A percentile compares a stretch with the other conserved stretches of the same genome.
Conservation (phyloP, 2,329 filamentous ascomycete genomes). For the Alternaria sp. region DNA sequence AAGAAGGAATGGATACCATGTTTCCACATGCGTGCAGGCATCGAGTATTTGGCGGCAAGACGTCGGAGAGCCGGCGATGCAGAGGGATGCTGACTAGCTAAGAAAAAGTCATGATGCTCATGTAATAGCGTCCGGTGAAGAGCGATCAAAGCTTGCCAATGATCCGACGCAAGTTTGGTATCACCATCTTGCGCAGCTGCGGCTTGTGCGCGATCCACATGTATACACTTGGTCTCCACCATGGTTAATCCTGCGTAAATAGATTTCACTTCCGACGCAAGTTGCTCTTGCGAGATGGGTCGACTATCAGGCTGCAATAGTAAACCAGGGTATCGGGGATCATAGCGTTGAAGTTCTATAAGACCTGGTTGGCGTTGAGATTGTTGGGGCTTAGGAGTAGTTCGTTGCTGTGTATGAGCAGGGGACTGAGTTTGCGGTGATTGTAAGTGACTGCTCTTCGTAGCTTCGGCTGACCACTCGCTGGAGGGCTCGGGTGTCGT, state of each 20-base stretch:
- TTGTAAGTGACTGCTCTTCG: constrained; percentile 25
- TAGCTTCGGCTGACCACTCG: constrained; percentile 31
- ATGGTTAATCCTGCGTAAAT: constrained; percentile 85
- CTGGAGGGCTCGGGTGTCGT: constrained; percentile 32
- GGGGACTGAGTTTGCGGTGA: constrained; percentile 17
- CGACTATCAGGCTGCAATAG: constrained; percentile 67
- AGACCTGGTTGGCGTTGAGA: constrained; percentile 39
- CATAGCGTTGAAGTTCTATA: constrained; percentile 39
- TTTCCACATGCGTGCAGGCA: constrained; percentile 94
- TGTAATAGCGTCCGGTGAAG: constrained; percentile 81
- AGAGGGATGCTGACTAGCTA: constrained; percentile 82
- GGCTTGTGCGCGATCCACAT: constrained; percentile 72
- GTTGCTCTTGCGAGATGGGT: constrained; percentile 76
- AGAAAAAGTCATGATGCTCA: constrained; percentile 70
- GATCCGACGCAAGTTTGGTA: constrained; percentile 62
- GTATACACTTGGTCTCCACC: constrained; percentile 87
- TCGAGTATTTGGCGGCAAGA: constrained; percentile 80
- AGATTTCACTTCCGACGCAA: constrained; percentile 80
- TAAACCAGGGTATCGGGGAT: constrained; percentile 49
- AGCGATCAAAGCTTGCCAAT: constrained; percentile 85
- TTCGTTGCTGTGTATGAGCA: constrained; percentile 18
- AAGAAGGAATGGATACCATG: constrained; percentile 89
- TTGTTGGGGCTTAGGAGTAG: constrained; percentile 14
- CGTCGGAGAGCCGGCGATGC: constrained; percentile 71
- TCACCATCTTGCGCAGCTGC: constrained; percentile 58